Evolutionary conservation across 2,329 filamentous ascomycete genomes (phyloP).

Genomic region (Chaetomium sp.): DNA sequence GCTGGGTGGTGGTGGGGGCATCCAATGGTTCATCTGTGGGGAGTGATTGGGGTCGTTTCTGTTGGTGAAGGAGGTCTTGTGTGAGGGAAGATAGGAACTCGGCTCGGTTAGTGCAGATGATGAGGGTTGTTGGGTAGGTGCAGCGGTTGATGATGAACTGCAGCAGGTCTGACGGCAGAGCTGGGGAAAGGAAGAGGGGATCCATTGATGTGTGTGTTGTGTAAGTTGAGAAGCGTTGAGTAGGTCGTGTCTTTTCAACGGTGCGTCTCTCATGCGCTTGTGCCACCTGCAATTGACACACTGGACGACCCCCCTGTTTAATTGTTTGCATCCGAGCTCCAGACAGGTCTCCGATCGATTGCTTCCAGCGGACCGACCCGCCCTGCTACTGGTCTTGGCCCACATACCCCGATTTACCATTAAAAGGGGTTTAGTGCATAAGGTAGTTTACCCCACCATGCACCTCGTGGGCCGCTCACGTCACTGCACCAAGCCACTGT

Average conservation of each 20-base stretch:
- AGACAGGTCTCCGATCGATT: conserved; percentile 9
- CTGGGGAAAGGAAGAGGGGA: conserved; percentile 54
- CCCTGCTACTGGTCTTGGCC: not conserved
- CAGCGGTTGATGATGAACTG: conserved; percentile 62
- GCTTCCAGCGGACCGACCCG: conserved; percentile 23
- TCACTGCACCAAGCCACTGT: conserved; percentile 26
- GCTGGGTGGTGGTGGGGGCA: conserved; percentile 12
- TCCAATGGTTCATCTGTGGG: conserved; percentile 13
- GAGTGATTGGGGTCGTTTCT: conserved; percentile 11
- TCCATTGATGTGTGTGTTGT: not conserved
- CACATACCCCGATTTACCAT: conserved; percentile 24
- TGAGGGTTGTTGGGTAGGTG: conserved; percentile 61
- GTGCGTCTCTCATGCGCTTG: conserved; percentile 7
- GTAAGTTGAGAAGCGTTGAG: not conserved
- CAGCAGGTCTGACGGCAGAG: conserved; percentile 64
- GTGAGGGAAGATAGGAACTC: conserved; percentile 65
- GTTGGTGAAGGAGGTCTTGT: conserved; percentile 47
- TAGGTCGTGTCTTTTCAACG: not conserved
- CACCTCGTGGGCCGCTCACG: conserved; percentile 25
- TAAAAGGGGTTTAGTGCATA: conserved; percentile 33
- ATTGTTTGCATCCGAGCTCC: not conserved
- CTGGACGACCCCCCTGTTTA: not conserved
- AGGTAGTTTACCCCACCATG: conserved; percentile 30
- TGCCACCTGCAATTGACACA: not conserved
- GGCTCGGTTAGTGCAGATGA: conserved; percentile 68